Conservation (phyloP, 2,329 filamentous ascomycete genomes). For the Ophiobolus disseminans region DNA sequence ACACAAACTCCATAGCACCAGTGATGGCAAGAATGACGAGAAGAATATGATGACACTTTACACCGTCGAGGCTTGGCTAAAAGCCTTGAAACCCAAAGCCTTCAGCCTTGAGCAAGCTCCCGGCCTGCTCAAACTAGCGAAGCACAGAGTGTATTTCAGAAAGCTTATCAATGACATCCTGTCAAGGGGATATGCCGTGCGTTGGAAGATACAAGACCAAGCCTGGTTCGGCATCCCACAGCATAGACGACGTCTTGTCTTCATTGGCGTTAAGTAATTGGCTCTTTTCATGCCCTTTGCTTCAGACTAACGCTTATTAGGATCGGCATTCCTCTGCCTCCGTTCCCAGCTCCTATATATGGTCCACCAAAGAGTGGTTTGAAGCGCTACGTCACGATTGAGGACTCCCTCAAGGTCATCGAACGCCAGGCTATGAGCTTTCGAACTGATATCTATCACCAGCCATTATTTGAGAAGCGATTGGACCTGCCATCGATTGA, state of each 20-base stretch:
- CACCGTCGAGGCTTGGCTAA: slow-evolving; percentile 24
- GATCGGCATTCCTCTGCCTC: slow-evolving; percentile 33
- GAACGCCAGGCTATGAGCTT: neutral
- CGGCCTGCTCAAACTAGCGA: neutral
- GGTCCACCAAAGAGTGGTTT: slow-evolving; percentile 30
- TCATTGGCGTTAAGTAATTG: slow-evolving; percentile 35
- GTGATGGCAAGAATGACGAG: slow-evolving; percentile 26
- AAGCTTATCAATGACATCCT: neutral
- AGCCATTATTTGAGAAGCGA: slow-evolving; percentile 10
- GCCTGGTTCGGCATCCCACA: slow-evolving; percentile 31
- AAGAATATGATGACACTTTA: slow-evolving; percentile 26
- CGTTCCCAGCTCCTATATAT: slow-evolving; percentile 36
- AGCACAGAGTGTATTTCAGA: slow-evolving; percentile 23
- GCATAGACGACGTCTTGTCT: slow-evolving; percentile 31
- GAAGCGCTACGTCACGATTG: slow-evolving; percentile 24
- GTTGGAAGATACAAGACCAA: neutral
- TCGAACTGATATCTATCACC: slow-evolving; percentile 24
- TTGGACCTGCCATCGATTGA: neutral
- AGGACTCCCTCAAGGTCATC: slow-evolving; percentile 26
- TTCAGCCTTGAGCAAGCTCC: slow-evolving; percentile 22
- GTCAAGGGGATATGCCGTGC: neutral
- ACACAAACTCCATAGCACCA: slow-evolving; percentile 16
- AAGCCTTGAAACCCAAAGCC: slow-evolving; percentile 19
- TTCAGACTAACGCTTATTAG: slow-evolving; percentile 17
- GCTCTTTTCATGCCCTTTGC: neutral